Base-by-base conservation (phyloP, 2,329 filamentous ascomycete genomes). In the Didymella pomorum region DNA sequence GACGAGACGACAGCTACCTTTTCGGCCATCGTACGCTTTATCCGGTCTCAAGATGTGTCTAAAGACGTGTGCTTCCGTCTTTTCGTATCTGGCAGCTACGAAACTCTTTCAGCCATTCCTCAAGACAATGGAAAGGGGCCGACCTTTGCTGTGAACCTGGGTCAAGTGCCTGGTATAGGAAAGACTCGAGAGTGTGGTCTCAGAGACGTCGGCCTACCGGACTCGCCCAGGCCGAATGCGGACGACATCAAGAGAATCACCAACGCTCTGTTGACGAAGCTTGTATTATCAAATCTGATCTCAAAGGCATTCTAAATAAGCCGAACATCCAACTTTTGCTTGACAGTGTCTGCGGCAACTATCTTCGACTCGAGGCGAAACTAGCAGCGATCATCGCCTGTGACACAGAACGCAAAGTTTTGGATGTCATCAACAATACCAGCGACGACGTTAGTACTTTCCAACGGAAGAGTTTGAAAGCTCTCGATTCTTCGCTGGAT, bases 401-500 rank as follows among this genome's bases (percentile, higher is more conserved):
- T 47, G 54, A 67, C 29, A 63, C 64, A 4, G 61, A 65, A 28
- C 29, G 46, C n/a, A 47, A 58, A 18, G 58, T 67, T 21, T 53
- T 52, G 20, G 56, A 58, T 0, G 48, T 65, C 25, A 65, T 66
- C n/a, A 58, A 51, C 1, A 65, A 56, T 9, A 58, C 54, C 0
- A 42, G 35, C 2, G 47, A 55, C 3, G 62, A 66, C 33, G 29
- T 63, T 29, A 33, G 50, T 9, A 49, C 43, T 3, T 29, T 56
- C 0, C 31, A 54, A 4, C 47, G 50, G 23, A 43, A 58, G 18
- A 56, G n/a, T 1, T 23, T 51, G 0, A 51, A 51, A 26, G 33
- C 41, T 33, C 54, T 56, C 6, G 26, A 49, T 5, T 28, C 23
- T 4, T 54, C 47, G 18, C 21, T 67, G 46, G 60, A 2, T n/a